Evolutionary conservation across 208 protist species (phyloP).

Genomic region (Trypanosoma avium): DNA sequence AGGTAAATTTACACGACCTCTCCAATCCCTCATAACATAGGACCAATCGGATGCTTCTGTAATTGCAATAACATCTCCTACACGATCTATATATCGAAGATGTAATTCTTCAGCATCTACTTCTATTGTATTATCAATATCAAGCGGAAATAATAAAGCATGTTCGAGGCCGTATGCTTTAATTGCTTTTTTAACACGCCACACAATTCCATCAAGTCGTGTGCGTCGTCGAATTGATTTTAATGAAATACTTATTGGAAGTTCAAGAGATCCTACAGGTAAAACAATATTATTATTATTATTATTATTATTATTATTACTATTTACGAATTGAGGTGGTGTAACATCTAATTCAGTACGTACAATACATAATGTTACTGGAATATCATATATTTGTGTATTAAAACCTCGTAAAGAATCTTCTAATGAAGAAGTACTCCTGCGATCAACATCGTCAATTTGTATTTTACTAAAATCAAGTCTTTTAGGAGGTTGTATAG

Average conservation of each 20-base stretch:
- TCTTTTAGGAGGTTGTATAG: conserved; percentile 27
- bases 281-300: background rate
- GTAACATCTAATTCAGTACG: conserved; percentile 8
- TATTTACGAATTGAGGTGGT: background rate
- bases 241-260: conserved; percentile 47
- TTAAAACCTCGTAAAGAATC: conserved; percentile 17
- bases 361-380: conserved; percentile 28
- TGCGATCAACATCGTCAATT: conserved; percentile 26
- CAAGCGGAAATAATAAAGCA: conserved; percentile 24
- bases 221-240: conserved; percentile 54
- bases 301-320: background rate
- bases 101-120: conserved; percentile 18
- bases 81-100: conserved; percentile 21
- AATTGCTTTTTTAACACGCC: conserved; percentile 52
- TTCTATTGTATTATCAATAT: conserved; percentile 24
- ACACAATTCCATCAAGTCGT: conserved; percentile 58
- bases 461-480: conserved; percentile 36
- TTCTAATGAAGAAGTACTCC: conserved; percentile 10
- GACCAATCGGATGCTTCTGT: conserved; percentile 42
- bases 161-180: conserved; percentile 28
- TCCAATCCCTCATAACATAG: conserved; percentile 30
- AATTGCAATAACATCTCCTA: conserved; percentile 33
- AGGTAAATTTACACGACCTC: conserved; percentile 25
- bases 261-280: conserved; percentile 1
- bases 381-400: conserved; percentile 14